A percentile compares a stretch with the other conserved stretches of the same genome.
Evolutionary conservation across 192 early-diverging fungal genomes (phyloP).

Genomic region (Backusella psychrophila): DNA sequence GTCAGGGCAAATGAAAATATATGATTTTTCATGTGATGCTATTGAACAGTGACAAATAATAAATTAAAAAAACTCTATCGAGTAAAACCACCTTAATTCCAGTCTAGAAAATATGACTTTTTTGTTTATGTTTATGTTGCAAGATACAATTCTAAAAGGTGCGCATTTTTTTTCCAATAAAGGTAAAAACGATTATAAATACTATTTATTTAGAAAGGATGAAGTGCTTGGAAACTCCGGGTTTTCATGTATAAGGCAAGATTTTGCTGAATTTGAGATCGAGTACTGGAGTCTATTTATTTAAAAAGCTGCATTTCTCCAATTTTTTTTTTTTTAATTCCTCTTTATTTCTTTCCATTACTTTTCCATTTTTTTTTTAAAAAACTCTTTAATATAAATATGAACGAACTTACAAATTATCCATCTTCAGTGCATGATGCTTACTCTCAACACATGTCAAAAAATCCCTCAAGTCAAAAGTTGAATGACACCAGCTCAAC

Average conservation of each 20-base stretch:
- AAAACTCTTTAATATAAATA: background rate
- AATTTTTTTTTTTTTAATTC: background rate
- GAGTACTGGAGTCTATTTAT: background rate
- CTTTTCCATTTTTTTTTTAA: background rate
- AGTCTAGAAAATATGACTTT: background rate
- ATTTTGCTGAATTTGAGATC: background rate
- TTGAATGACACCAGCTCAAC: constrained; percentile 17
- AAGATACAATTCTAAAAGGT: background rate
- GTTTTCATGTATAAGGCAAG: constrained; percentile 4
- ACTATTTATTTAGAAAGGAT: background rate
- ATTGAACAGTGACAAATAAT: background rate
- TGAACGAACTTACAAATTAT: background rate
- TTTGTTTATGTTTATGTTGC: background rate
- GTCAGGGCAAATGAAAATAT: constrained; percentile 3
- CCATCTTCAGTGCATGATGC: background rate
- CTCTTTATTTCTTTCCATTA: background rate
- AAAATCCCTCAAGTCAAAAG: background rate
- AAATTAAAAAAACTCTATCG: background rate
- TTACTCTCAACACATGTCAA: background rate
- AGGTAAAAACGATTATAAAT: background rate
- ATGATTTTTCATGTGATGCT: background rate
- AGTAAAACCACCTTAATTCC: background rate
- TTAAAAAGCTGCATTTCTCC: background rate
- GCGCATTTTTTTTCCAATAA: background rate
- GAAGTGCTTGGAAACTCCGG: background rate